Conservation (phyloP, 305 asterid genomes). For the Fraxinus xanthoxyloides region DNA sequence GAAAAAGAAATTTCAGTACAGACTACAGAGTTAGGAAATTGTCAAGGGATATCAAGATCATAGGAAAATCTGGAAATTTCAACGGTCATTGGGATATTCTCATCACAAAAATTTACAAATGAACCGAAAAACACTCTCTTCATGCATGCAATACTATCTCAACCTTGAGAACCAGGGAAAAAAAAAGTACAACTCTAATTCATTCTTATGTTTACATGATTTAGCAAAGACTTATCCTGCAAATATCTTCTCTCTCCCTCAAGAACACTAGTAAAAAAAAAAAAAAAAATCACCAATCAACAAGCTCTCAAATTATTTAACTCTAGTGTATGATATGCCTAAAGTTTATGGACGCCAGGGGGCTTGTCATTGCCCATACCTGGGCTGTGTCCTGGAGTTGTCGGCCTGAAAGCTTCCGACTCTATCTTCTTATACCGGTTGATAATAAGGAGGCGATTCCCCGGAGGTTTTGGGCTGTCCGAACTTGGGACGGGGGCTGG, state of each 20-base stretch:
- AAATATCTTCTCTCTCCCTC: constrained; percentile 6
- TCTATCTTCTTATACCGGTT: constrained; percentile 41
- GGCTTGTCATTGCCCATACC: constrained; percentile 79
- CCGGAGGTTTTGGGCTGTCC: constrained; percentile 17
- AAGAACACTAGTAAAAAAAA: not conserved
- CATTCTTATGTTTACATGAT: constrained; percentile 14
- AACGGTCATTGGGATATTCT: not conserved
- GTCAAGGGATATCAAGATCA: not conserved
- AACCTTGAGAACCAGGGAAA: not conserved
- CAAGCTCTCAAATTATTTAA: not conserved
- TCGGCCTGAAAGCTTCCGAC: constrained; percentile 43
- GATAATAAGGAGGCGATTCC: not conserved
- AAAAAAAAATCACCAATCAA: constrained; percentile 21
- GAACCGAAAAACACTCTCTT: not conserved
- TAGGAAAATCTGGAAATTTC: constrained; percentile 1
- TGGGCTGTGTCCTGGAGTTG: constrained; percentile 61
- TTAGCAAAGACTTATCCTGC: not conserved
- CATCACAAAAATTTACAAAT: constrained; percentile 3
- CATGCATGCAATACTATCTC: not conserved
- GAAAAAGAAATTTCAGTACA: not conserved
- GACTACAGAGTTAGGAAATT: too few relatives aligned
- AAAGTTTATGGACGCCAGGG: constrained; percentile 31
- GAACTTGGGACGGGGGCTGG: constrained; percentile 13
- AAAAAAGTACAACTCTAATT: not conserved
- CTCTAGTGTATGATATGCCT: not conserved